Evolutionary conservation across 2,329 filamentous ascomycete species (phyloP).

Genomic region (Moelleriella libera): DNA sequence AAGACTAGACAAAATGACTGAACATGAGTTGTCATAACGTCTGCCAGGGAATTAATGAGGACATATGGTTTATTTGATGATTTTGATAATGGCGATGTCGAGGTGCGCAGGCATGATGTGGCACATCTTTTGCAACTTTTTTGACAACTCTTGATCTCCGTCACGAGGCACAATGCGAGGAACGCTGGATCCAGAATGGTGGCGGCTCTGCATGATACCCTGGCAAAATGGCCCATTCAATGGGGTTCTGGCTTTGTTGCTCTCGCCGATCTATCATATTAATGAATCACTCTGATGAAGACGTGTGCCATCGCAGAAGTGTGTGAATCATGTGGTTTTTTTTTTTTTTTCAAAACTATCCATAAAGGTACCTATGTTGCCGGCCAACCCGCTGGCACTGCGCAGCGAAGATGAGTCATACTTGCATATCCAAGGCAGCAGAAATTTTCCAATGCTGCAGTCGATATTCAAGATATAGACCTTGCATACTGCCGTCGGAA

Average conservation of each 20-base stretch:
- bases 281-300: slow-evolving; percentile 7
- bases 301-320: too few relatives aligned
- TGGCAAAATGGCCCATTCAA: slow-evolving; percentile 9
- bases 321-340: too few relatives aligned
- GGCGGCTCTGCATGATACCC: slow-evolving; percentile 8
- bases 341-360: too few relatives aligned
- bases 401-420: too few relatives aligned
- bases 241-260: slow-evolving; percentile 14
- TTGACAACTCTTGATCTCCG: too few relatives aligned
- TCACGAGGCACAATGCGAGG: too few relatives aligned
- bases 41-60: slow-evolving; percentile 15
- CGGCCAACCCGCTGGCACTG: too few relatives aligned
- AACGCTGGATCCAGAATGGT: slow-evolving; percentile 2
- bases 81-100: slow-evolving; percentile 19
- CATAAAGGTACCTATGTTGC: too few relatives aligned
- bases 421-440: too few relatives aligned
- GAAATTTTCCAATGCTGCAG: too few relatives aligned
- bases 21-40: slow-evolving; percentile 13
- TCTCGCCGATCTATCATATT: slow-evolving; percentile 16
- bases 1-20: slow-evolving; percentile 13
- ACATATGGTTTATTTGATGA: slow-evolving; percentile 19
- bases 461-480: too few relatives aligned
- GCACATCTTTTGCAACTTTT: slow-evolving; percentile 3
- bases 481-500: too few relatives aligned
- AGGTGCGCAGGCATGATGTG: slow-evolving; percentile 12